phyloP scores from a whole-genome alignment of 2,329 filamentous ascomycete genomes.

The Beauveria asiatica region DNA sequence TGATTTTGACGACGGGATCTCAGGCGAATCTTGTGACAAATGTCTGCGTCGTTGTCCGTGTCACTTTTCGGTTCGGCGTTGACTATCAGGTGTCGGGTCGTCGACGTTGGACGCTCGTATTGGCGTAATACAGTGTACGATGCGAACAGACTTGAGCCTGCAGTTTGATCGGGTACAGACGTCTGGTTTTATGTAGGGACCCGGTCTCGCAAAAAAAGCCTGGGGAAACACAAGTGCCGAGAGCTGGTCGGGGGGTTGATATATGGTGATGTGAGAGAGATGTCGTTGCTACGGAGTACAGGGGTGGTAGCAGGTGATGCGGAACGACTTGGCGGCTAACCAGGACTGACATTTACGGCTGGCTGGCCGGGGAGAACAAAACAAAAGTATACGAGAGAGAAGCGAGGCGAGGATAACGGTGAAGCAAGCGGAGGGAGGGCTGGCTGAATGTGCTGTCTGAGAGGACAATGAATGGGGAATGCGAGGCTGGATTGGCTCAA shows the following conservation, averaged over 20 bases:
- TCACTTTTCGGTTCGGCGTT: background rate
- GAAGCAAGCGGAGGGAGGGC: too few relatives aligned
- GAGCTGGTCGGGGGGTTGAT: background rate
- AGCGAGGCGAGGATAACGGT: background rate
- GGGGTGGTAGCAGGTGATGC: background rate
- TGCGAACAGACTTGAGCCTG: background rate
- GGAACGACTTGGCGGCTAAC: background rate
- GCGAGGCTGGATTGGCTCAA: too few relatives aligned
- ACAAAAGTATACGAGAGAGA: background rate
- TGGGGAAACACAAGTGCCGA: background rate
- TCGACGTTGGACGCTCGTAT: background rate
- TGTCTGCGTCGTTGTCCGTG: background rate
- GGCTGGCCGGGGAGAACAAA: background rate
- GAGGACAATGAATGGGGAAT: too few relatives aligned
- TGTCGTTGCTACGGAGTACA: background rate
- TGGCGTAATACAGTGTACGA: background rate
- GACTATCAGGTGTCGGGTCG: background rate
- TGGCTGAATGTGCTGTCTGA: too few relatives aligned
- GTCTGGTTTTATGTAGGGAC: background rate
- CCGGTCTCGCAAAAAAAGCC: background rate
- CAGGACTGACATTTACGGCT: background rate
- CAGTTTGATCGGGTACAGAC: background rate
- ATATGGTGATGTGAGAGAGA: background rate
- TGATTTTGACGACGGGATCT: background rate
- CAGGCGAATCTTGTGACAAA: background rate